These are phyloP conservation scores for Dothistroma pini DNA, from an alignment of 2,329 filamentous ascomycete genomes.

Conservation along the genomic window DNA sequence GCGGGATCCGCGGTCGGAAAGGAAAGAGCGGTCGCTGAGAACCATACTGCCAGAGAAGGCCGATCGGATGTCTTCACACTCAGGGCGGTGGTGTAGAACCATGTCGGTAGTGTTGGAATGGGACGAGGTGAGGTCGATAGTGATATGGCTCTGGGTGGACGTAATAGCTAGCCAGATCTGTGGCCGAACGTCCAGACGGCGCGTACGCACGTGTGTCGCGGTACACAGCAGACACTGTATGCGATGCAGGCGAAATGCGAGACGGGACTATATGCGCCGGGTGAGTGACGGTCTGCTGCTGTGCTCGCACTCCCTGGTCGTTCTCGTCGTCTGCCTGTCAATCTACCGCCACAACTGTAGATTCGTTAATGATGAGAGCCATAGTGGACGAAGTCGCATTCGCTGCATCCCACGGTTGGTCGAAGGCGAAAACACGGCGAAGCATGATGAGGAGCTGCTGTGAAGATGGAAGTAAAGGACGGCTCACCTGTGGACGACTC, in stretches of 20 bases:
- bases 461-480: background rate
- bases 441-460: background rate
- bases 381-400: background rate
- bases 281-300: constrained; percentile 1
- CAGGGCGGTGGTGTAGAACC: constrained; percentile 30
- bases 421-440: constrained; percentile 1
- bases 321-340: background rate
- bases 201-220: constrained; percentile 15
- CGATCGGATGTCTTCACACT: constrained; percentile 30
- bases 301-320: background rate
- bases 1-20: constrained; percentile 25
- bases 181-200: constrained; percentile 7
- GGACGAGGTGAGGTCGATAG: constrained; percentile 9
- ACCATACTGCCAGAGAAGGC: constrained; percentile 20
- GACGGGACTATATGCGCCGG: background rate
- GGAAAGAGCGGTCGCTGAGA: constrained; percentile 22
- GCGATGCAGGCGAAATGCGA: background rate
- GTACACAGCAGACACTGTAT: constrained; percentile 13
- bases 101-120: constrained; percentile 12
- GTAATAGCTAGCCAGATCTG: constrained; percentile 3
- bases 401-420: background rate
- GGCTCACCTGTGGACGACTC: no score
- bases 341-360: background rate
- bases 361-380: background rate
- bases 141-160: constrained; percentile 4